Conservation (phyloP, 2,329 filamentous ascomycete species). For the Cyanodermella asteris region DNA sequence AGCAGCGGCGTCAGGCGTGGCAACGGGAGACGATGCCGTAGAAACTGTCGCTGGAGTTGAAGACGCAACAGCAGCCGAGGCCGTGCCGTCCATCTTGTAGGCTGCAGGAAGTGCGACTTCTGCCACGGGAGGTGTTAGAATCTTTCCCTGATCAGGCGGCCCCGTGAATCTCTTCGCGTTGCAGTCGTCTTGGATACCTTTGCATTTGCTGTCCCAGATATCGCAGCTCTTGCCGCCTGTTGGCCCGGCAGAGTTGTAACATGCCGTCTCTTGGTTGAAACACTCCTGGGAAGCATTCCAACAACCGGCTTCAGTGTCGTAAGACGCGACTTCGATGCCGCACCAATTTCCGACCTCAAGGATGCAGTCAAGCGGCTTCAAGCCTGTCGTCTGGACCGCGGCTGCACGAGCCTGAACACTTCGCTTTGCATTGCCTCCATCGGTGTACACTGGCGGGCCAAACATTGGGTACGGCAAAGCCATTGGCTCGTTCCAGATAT, state of each 20-base stretch:
- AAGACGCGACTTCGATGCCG: constrained; percentile 36
- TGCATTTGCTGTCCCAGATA: constrained; percentile 42
- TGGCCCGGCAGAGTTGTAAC: constrained; percentile 36
- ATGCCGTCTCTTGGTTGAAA: constrained; percentile 36
- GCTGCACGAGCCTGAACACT: constrained; percentile 4
- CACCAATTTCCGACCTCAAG: constrained; percentile 55
- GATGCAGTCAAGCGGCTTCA: constrained; percentile 34
- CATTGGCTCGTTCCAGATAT: constrained; percentile 36
- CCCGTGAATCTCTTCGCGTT: constrained; percentile 19
- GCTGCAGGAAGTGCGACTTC: constrained; percentile 2
- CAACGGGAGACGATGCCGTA: neutral
- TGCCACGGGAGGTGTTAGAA: neutral
- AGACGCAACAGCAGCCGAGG: constrained; percentile 1
- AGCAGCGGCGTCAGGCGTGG: neutral
- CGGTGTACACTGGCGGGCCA: constrained; percentile 33
- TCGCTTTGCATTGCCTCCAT: constrained; percentile 13
- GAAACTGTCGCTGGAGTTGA: constrained; percentile 1
- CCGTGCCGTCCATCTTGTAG: constrained; percentile 1
- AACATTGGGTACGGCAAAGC: constrained; percentile 35
- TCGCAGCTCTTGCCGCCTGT: constrained; percentile 38
- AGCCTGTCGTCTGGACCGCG: constrained; percentile 23
- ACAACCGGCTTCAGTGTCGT: constrained; percentile 34
- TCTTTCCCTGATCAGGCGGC: constrained; percentile 11
- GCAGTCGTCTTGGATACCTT: constrained; percentile 20
- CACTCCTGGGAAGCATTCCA: constrained; percentile 34